Percentiles rank a stretch among this genome's conserved stretches.
phyloP scores from a whole-genome alignment of 2,329 filamentous ascomycete genomes.

The Nothomitra cinnamomea region DNA sequence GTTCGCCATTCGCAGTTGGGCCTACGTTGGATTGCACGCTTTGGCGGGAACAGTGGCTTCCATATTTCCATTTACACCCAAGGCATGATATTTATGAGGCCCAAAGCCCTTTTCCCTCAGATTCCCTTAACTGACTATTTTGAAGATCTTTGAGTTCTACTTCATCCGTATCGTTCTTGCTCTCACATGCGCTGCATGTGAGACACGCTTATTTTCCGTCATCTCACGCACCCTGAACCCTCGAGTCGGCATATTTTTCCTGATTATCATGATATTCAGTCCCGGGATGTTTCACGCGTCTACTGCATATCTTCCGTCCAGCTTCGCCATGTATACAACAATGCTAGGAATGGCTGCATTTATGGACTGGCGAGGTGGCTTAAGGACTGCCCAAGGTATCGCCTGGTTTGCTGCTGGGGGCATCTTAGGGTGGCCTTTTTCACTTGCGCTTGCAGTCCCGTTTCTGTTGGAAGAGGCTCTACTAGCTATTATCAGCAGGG shows the following conservation, averaged over 20 bases:
- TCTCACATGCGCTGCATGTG: slow-evolving; percentile 59
- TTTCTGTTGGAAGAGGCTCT: slow-evolving; percentile 65
- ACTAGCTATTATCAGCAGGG: slow-evolving; percentile 33
- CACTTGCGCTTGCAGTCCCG: slow-evolving; percentile 62
- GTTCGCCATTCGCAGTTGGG: slow-evolving; percentile 89
- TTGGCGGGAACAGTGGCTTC: slow-evolving; percentile 48
- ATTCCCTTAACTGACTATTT: slow-evolving; percentile 7
- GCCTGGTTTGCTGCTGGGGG: slow-evolving; percentile 81
- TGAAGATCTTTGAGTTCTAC: slow-evolving; percentile 53
- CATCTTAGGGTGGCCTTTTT: slow-evolving; percentile 87
- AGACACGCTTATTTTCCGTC: slow-evolving; percentile 65
- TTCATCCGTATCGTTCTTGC: slow-evolving; percentile 63
- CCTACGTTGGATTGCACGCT: slow-evolving; percentile 71
- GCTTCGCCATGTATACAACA: slow-evolving; percentile 88
- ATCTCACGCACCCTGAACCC: slow-evolving; percentile 63
- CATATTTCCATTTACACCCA: slow-evolving; percentile 30
- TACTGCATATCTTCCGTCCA: slow-evolving; percentile 74
- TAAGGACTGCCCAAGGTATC: slow-evolving; percentile 68
- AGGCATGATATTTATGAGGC: slow-evolving; percentile 17
- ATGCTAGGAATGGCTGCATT: slow-evolving; percentile 80
- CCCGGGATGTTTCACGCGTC: slow-evolving; percentile 91
- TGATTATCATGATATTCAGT: slow-evolving; percentile 59
- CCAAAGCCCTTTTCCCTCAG: not conserved
- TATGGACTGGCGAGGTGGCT: slow-evolving; percentile 70
- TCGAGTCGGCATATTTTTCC: slow-evolving; percentile 69